Percentiles rank a stretch among this genome's conserved stretches.
phyloP scores from a whole-genome alignment of 2,329 filamentous ascomycete genomes.

The Epicoccum nigrum region DNA sequence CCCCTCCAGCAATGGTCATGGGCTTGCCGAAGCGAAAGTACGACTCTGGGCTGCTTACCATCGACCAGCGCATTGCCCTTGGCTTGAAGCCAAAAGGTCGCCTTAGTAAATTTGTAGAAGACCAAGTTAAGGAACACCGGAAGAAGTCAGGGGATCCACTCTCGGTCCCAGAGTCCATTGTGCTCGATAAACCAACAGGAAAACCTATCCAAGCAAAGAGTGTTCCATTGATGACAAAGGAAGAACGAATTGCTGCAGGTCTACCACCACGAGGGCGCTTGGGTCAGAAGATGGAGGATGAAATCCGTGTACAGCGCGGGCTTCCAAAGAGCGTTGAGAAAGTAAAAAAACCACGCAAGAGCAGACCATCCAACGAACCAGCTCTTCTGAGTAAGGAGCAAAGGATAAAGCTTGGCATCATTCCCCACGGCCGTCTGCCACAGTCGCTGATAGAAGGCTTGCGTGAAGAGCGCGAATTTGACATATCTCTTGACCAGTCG shows the following conservation, averaged over 20 bases:
- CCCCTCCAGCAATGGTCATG: slow-evolving; percentile 1
- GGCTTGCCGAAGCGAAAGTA: slow-evolving; percentile 11
- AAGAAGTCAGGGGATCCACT: slow-evolving; percentile 25
- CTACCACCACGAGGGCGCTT: slow-evolving; percentile 34
- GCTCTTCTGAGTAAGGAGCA: slow-evolving; percentile 35
- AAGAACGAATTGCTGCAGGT: slow-evolving; percentile 35
- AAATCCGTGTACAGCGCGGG: slow-evolving; percentile 33
- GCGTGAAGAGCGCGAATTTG: slow-evolving; percentile 28
- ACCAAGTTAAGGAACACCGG: slow-evolving; percentile 38
- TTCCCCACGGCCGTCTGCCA: slow-evolving; percentile 31
- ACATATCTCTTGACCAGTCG: slow-evolving; percentile 28
- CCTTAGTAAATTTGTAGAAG: slow-evolving; percentile 28
- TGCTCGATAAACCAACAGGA: background rate
- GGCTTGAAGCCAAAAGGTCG: slow-evolving; percentile 35
- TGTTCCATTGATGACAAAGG: slow-evolving; percentile 34
- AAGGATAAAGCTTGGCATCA: slow-evolving; percentile 32
- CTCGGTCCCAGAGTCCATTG: slow-evolving; percentile 19
- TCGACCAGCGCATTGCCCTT: slow-evolving; percentile 31
- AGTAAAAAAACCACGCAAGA: slow-evolving; percentile 23
- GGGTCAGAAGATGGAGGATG: slow-evolving; percentile 29
- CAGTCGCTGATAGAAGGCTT: slow-evolving; percentile 34
- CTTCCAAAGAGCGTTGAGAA: slow-evolving; percentile 21
- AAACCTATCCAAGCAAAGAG: slow-evolving; percentile 9
- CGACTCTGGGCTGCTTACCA: slow-evolving; percentile 25
- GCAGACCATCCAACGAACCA: slow-evolving; percentile 21